phyloP scores from a whole-genome alignment of 2,329 filamentous ascomycete genomes.

The Pseudocercospora cruenta region DNA sequence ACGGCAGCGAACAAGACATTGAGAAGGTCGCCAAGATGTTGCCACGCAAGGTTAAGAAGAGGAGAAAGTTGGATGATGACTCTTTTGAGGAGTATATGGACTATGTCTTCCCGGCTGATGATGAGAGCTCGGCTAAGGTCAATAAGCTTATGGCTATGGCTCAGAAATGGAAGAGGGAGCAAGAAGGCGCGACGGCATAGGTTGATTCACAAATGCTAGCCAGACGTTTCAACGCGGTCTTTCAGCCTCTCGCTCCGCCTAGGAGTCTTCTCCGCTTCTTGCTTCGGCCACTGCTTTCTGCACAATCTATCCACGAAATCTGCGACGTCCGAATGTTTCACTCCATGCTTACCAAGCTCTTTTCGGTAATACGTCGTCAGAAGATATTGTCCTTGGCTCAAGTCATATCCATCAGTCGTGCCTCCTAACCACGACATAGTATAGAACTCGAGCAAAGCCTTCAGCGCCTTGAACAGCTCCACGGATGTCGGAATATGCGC shows the following conservation, averaged over 20 bases:
- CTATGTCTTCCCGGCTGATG: conserved; percentile 95
- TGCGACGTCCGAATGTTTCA: background rate
- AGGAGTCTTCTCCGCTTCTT: background rate
- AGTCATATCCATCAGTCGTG: background rate
- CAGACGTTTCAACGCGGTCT: background rate
- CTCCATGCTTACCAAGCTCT: background rate
- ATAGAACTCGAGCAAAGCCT: background rate
- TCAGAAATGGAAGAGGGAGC: conserved; percentile 79
- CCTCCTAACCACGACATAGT: background rate
- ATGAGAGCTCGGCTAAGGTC: conserved; percentile 71
- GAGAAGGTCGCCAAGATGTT: conserved; percentile 89
- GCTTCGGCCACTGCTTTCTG: background rate
- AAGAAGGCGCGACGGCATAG: conserved; percentile 35
- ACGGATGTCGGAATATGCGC: background rate
- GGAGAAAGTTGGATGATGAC: conserved; percentile 88
- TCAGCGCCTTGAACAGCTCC: background rate
- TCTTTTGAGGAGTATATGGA: conserved; percentile 96
- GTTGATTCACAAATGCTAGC: background rate
- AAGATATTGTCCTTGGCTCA: background rate
- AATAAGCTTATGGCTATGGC: conserved; percentile 84
- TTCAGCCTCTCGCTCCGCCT: background rate
- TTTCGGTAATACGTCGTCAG: background rate
- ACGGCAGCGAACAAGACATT: conserved; percentile 74
- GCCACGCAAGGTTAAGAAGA: conserved; percentile 90
- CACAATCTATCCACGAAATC: background rate